A percentile compares a stretch with the other conserved stretches of the same genome.
These are phyloP conservation scores for Saccharomycodes ludwigii DNA, from an alignment of 805 yeast species.

Conservation along the genomic window DNA sequence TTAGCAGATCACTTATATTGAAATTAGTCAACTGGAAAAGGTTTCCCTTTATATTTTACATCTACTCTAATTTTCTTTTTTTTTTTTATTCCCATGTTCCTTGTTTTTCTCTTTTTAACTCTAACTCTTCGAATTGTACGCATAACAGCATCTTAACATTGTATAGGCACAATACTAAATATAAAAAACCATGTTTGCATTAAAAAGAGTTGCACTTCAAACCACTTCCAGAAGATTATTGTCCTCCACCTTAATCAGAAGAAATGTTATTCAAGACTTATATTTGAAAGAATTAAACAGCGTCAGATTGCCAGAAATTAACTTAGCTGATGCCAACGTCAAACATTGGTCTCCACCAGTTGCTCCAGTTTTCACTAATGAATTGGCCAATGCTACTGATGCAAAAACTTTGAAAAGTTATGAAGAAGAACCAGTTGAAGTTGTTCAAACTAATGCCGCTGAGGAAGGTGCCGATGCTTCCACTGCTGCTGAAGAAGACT, in stretches of 20 bases:
- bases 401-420: constrained; percentile 45
- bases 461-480: constrained; percentile 30
- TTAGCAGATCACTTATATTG: too few relatives aligned
- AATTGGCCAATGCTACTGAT: constrained; percentile 55
- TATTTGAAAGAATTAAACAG: constrained; percentile 78
- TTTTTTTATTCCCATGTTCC: too few relatives aligned
- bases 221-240: constrained; percentile 24
- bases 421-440: constrained; percentile 65
- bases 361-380: constrained; percentile 62
- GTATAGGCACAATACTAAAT: too few relatives aligned
- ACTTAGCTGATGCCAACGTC: constrained; percentile 69
- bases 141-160: too few relatives aligned
- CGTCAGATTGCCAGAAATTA: constrained; percentile 72
- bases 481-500: constrained; percentile 37
- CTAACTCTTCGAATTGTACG: too few relatives aligned
- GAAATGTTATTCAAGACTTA: constrained; percentile 65
- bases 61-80: too few relatives aligned
- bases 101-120: too few relatives aligned
- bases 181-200: too few relatives aligned
- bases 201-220: too few relatives aligned
- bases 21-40: too few relatives aligned
- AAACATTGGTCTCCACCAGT: constrained; percentile 75
- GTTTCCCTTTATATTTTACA: too few relatives aligned
- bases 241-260: constrained; percentile 24
- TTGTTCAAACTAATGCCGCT: constrained; percentile 41